phyloP scores from a whole-genome alignment of 768 basidiomycete species.

The Leccinellum rugosiceps region DNA sequence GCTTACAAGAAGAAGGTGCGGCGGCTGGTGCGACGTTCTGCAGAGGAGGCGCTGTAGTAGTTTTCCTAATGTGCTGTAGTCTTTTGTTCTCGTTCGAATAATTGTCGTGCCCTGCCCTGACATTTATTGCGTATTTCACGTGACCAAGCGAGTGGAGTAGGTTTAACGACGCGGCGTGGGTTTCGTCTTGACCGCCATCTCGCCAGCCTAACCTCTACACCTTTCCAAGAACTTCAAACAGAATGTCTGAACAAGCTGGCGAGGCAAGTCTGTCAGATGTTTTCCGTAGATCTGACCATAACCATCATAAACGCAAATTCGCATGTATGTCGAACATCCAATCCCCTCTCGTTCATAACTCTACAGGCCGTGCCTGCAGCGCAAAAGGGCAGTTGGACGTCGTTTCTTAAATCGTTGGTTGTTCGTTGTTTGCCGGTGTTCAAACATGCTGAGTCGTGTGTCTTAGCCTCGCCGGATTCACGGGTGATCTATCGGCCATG shows the following conservation, averaged over 20 bases:
- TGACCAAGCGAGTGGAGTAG: constrained; percentile 10
- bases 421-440: neutral
- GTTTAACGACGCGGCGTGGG: neutral
- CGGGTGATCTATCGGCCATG: constrained; percentile 81
- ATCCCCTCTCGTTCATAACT: constrained; percentile 20
- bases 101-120: too few relatives aligned
- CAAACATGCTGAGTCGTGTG: neutral
- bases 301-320: constrained; percentile 31
- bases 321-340: constrained; percentile 31
- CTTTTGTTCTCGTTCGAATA: constrained; percentile 11
- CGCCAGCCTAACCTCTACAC: constrained; percentile 7
- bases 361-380: constrained; percentile 69
- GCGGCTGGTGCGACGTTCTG: constrained; percentile 78
- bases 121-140: constrained; percentile 14
- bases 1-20: constrained; percentile 97
- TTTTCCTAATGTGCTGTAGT: constrained; percentile 12
- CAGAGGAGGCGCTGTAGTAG: constrained; percentile 83
- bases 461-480: constrained; percentile 75
- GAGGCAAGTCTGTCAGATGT: constrained; percentile 33
- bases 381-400: constrained; percentile 85
- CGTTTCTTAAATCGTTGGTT: constrained; percentile 86
- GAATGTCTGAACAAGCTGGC: constrained; percentile 41
- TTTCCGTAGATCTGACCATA: constrained; percentile 23
- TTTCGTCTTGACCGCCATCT: constrained; percentile 10
- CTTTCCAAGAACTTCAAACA: neutral